These are phyloP conservation scores for Caloboletus inedulis DNA, from an alignment of 1,284 basidiomycete species.

Conservation along the genomic window DNA sequence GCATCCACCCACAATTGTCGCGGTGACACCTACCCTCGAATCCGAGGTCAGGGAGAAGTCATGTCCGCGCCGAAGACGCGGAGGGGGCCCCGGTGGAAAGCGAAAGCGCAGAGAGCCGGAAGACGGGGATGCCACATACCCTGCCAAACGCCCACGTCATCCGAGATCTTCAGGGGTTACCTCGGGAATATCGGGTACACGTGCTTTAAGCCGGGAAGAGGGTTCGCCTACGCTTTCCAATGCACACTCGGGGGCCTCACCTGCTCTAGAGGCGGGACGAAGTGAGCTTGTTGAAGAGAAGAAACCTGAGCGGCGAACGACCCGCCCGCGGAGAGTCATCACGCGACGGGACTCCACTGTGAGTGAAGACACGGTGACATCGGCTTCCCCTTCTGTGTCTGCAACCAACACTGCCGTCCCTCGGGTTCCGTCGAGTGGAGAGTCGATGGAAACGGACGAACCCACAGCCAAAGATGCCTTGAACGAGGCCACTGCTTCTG, in stretches of 20 bases:
- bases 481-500: constrained; percentile 3
- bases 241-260: constrained; percentile 22
- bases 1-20: constrained; percentile 18
- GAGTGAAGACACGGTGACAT: constrained; percentile 39
- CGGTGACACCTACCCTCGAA: constrained; percentile 22
- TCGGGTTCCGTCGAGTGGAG: constrained; percentile 17
- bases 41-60: constrained; percentile 36
- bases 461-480: constrained; percentile 4
- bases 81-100: constrained; percentile 43
- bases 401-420: constrained; percentile 17
- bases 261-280: constrained; percentile 19
- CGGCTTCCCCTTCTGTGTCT: constrained; percentile 32
- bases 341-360: constrained; percentile 40
- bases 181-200: constrained; percentile 14
- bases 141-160: constrained; percentile 62
- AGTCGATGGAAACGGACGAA: constrained; percentile 16
- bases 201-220: constrained; percentile 25
- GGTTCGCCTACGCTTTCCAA: constrained; percentile 31
- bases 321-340: constrained; percentile 40
- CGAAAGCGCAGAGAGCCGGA: constrained; percentile 59
- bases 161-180: constrained; percentile 38
- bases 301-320: constrained; percentile 44
- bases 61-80: constrained; percentile 42
- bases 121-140: constrained; percentile 64
- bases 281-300: constrained; percentile 26